Evolutionary conservation across 768 basidiomycete genomes (phyloP), one percentile per base, ranked within the genome.

Genomic region (Serpula lacrymans): DNA sequence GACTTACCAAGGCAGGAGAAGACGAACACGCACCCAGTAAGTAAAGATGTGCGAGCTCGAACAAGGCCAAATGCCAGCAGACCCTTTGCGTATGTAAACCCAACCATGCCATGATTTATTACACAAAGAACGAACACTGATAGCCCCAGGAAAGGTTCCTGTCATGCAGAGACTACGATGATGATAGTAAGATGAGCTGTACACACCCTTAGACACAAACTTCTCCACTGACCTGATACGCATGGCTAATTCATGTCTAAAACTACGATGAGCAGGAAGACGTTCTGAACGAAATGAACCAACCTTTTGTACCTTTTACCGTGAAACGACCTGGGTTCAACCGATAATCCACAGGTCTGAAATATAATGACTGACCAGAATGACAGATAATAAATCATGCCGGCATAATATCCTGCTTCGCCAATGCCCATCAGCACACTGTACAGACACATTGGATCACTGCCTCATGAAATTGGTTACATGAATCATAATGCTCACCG

Each of bases 371-470:
- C n/a, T n/a, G n/a, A n/a, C 77, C 77, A 79, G 54, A 79, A 79
- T 0, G 77, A 78, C 20, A 78, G 55, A 48, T 79, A 79, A 44
- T 79, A 79, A 5, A 79, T 77, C 71, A 78, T 74, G 6, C 77
- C 77, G 1, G 76, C 75, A 43, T 78, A 78, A 43, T 72, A 79
- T 1, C 77, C 77, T 1, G 76, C 76, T 49, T 79, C 77, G 9
- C 77, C 77, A n/a, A 79, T 77, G 6, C 77, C 77, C 49, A 78
- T 59, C 4, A 78, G 54, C 2, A 80, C 71, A n/a, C 77, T 76
- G 45, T 5, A n/a, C 23, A 4, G 9, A 20, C n/a, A 18, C 11
- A 2, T 12, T 24, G 24, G 10, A 6, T 34, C n/a, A 16, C 6
- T 29, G 24, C 22, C 24, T 40, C 12, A 23, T 3, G 24, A 34